Evolutionary conservation across 768 basidiomycete genomes (phyloP).

Genomic region (Phylloporus sp.): DNA sequence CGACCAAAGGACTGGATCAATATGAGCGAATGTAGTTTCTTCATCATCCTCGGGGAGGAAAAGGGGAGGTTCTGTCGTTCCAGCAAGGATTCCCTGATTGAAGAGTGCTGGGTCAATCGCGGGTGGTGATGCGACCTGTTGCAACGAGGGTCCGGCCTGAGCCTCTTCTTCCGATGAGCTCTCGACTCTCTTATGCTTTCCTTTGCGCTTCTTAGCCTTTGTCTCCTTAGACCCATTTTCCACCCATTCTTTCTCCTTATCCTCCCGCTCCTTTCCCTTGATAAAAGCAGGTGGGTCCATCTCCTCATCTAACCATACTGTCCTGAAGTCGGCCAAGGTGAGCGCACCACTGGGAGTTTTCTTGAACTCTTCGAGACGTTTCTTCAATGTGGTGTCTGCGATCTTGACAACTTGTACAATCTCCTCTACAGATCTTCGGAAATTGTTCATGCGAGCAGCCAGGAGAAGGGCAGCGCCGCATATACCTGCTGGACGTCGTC

Average conservation of each 20-base stretch:
- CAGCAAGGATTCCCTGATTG: conserved; percentile 64
- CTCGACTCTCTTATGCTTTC: conserved; percentile 41
- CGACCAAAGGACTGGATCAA: conserved; percentile 53
- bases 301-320: conserved; percentile 87
- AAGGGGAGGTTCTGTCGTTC: conserved; percentile 41
- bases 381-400: conserved; percentile 91
- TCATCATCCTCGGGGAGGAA: conserved; percentile 46
- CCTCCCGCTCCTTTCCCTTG: conserved; percentile 69
- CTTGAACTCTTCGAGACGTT: conserved; percentile 93
- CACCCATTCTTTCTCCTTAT: conserved; percentile 43
- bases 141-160: conserved; percentile 6
- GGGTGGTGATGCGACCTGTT: conserved; percentile 18
- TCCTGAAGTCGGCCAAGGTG: conserved; percentile 86
- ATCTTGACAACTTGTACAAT: conserved; percentile 99
- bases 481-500: conserved; percentile 93
- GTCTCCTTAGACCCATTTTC: conserved; percentile 32
- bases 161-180: conserved; percentile 34
- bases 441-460: conserved; percentile 98
- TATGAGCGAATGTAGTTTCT: conserved; percentile 40
- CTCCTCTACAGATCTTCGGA: conserved; percentile 87
- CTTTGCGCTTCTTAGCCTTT: conserved; percentile 28
- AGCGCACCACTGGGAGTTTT: conserved; percentile 80
- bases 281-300: conserved; percentile 90
- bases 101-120: conserved; percentile 57
- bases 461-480: conserved; percentile 94